Percentiles rank a stretch among this genome's conserved stretches.
These are phyloP conservation scores for Sordaria brevicollis DNA, from an alignment of 495 filamentous ascomycete species.

Conservation along the genomic window DNA sequence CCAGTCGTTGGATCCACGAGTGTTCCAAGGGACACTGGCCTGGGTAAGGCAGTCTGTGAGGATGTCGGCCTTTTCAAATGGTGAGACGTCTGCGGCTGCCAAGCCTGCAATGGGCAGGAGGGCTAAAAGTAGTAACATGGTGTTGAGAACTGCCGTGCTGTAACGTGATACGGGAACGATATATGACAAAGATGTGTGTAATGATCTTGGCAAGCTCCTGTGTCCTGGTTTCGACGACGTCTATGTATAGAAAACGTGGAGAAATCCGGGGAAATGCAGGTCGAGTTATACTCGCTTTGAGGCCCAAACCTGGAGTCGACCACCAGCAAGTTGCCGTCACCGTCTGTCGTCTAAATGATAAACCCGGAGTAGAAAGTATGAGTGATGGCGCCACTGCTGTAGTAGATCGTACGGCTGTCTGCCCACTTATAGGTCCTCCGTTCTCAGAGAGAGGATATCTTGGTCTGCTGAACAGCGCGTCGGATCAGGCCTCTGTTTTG, in stretches of 20 bases:
- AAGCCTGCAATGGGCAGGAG: conserved; percentile 11
- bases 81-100: conserved; percentile 3
- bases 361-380: not conserved
- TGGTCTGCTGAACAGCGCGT: conserved; percentile 11
- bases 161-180: conserved; percentile 7
- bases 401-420: conserved; percentile 17
- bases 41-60: conserved; percentile 30
- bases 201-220: conserved; percentile 4
- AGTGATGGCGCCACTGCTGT: conserved; percentile 9
- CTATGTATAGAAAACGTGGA: conserved; percentile 8
- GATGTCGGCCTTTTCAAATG: conserved; percentile 17
- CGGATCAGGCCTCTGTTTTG: conserved; percentile 18
- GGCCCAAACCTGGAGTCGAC: conserved; percentile 1
- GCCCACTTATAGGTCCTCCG: conserved; percentile 12
- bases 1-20: conserved; percentile 25
- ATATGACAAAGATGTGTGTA: not conserved
- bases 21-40: conserved; percentile 22
- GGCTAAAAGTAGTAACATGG: conserved; percentile 10
- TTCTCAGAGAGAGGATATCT: not conserved
- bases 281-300: conserved; percentile 13
- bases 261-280: conserved; percentile 20
- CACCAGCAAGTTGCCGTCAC: conserved; percentile 5
- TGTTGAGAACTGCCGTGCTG: not conserved
- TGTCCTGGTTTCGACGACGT: not conserved
- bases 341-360: conserved; percentile 4